Base-by-base conservation (phyloP, 805 yeast genomes). In the Trichomonascus vanleenenianus region DNA sequence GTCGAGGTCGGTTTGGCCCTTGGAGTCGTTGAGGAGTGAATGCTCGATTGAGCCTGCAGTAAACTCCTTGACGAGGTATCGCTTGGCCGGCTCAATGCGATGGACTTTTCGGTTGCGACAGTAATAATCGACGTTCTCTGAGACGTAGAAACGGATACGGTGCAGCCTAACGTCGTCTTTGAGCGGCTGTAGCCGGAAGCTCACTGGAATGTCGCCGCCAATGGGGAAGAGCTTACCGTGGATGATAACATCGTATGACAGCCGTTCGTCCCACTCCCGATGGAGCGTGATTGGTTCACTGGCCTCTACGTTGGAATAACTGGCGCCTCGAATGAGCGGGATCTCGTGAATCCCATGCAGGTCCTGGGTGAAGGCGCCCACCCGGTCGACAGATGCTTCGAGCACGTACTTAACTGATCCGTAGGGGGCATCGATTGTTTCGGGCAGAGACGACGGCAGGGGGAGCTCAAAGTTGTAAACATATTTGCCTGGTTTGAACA, bases 221-320 rank as follows among this genome's bases (percentile, higher is more conserved):
- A 93, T 71, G 7, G 94, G 81, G 44, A 93, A 79, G 22, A 88
- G 81, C 61, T 91, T 93, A 22, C 96, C 85, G 1, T 95, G 94
- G 44, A 93, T 81, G 15, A 88, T 79, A 38, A 93, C 87, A 58
- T 93, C 97, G 60, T 93, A 93, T 54, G 81, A 81, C 30, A 93
- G 64, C 60, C 85, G 86, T 60, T 85, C 88, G 62, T 91, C 97
- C 98, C 98, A 93, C 53, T 85, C 91, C 49, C 95, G 73, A 22
- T 83, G 74, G 32, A 93, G 87, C 3, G 87, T 85, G 44, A 93
- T 91, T 0, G 98, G 97, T 60, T 93, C 98, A 51, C 83, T 81
- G 58, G 85, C 91, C 60, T 93, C 97, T 19, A 83, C 74, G 35
- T 87, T 84, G 33, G 76, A 76, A 47, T 84, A 88, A 1, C 85